A percentile compares a stretch with the other conserved stretches of the same genome.
phyloP scores from a whole-genome alignment of 768 basidiomycete species.

The Dictyophora rubrovolvata region DNA sequence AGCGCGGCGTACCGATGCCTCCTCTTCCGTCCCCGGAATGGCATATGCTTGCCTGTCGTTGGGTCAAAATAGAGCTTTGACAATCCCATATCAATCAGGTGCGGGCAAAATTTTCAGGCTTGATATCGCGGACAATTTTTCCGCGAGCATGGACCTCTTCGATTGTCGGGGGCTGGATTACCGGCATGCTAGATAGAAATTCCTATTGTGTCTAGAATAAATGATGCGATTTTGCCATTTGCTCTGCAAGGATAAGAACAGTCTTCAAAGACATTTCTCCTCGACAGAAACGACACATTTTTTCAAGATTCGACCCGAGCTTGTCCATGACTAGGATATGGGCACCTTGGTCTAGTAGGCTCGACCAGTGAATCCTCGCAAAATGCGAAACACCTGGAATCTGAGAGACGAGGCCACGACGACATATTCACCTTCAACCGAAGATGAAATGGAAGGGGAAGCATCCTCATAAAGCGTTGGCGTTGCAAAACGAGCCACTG shows the following conservation, averaged over 20 bases:
- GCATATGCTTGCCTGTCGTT: conserved; percentile 13
- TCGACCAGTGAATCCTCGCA: conserved; percentile 11
- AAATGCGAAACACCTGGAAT: too few species aligned
- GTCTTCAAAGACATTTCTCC: conserved; percentile 15
- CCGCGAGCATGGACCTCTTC: conserved; percentile 15
- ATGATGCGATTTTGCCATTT: neutral
- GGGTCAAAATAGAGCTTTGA: conserved; percentile 11
- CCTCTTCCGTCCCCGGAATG: conserved; percentile 8
- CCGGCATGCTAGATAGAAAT: too few species aligned
- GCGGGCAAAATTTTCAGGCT: conserved; percentile 16
- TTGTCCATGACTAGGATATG: conserved; percentile 15
- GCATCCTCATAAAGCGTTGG: too few species aligned
- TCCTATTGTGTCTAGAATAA: too few species aligned
- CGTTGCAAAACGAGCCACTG: too few species aligned
- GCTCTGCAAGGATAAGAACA: too few species aligned
- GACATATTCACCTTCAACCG: too few species aligned
- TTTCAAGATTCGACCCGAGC: conserved; percentile 15
- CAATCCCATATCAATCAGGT: conserved; percentile 20
- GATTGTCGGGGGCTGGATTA: conserved; percentile 10
- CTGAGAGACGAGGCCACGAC: too few species aligned
- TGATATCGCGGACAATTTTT: conserved; percentile 16
- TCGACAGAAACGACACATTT: conserved; percentile 13
- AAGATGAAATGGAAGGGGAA: too few species aligned
- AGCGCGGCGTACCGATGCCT: conserved; percentile 13
- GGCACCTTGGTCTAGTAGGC: conserved; percentile 7